Evolutionary conservation across 148 eudicot genomes (phyloP), one percentile per base, ranked within the genome.

Genomic region (Cornus kousa): DNA sequence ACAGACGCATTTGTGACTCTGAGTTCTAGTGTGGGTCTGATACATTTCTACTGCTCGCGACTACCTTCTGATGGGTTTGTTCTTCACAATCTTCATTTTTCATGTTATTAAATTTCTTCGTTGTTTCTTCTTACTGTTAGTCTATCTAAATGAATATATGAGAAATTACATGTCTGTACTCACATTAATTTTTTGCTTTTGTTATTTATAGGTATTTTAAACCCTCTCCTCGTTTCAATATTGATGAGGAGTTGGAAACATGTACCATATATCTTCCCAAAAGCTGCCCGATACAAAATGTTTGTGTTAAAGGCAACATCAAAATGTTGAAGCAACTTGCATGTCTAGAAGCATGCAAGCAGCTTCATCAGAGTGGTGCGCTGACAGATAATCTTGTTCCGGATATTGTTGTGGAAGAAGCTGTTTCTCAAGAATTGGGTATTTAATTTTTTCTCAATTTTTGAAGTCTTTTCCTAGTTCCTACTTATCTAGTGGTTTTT

Each of bases 11-110:
- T 80, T 2, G 92, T 97, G 48, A 92, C 88, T 13, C 78, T 94
- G 78, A 90, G 87, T 46, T 90, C 90, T 8, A 91, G 99, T 73
- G 93, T 94, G 43, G 67, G 80, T 48, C 77, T 94, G 77, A 74
- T 92, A 68, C 77, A 93, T 81, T 91, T 87, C 81, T 96, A 93
- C 74, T 96, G 99, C 85, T 90, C 99, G 20, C 83, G 92, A 23
- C 91, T 96, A 33, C 99, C 99, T 59, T 88, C 94, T 48, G 99
- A 96, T 32, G 90, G 94, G 97, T 96, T 88, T 85, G 87, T 79
- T 79, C 73, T 73, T 2, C 9, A 33, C 48, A 39, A 24, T 70
- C 19, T 62, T 23, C 73, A 31, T 65, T 32, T 13, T 70, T 75
- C 10, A 48, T 71, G 57, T 40, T 68, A 0, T 64, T 78, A 37